These are phyloP conservation scores for Corymbia calophylla DNA, from an alignment of 441 rosid species.

Conservation along the genomic window DNA sequence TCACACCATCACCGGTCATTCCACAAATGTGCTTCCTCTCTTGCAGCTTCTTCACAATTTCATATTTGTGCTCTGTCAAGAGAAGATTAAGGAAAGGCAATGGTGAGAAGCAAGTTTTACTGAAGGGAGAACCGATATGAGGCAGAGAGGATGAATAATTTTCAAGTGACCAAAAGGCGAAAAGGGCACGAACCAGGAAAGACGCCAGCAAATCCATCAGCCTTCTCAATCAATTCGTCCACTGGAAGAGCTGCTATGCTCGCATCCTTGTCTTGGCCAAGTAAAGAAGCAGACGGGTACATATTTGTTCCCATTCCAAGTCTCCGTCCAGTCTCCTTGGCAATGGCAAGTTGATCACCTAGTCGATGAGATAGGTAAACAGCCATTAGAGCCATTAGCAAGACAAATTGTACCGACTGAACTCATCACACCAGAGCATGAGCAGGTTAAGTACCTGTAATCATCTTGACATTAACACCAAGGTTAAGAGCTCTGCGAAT, in stretches of 20 bases:
- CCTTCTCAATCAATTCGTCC: constrained; percentile 89
- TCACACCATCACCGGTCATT: constrained; percentile 95
- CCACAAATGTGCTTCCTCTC: constrained; percentile 78
- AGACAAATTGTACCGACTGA: neutral
- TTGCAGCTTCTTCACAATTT: constrained; percentile 84
- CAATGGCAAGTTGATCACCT: constrained; percentile 97
- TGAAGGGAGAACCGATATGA: neutral
- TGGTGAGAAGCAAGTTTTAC: neutral
- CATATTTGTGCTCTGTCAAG: constrained; percentile 67
- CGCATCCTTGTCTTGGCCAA: constrained; percentile 69
- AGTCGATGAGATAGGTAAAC: neutral
- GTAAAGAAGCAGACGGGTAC: constrained; percentile 90
- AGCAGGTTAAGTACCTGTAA: constrained; percentile 50
- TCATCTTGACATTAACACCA: constrained; percentile 98
- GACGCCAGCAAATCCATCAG: constrained; percentile 94
- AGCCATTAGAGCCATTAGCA: neutral
- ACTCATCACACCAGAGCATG: neutral
- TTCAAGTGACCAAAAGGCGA: neutral
- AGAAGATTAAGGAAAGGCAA: neutral
- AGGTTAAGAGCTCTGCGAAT: constrained; percentile 85
- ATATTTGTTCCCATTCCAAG: constrained; percentile 99
- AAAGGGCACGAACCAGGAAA: constrained; percentile 51
- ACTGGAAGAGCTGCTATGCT: constrained; percentile 78
- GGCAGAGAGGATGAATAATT: neutral
- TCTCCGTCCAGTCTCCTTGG: constrained; percentile 93